These are phyloP conservation scores for Pisolithus thermaeus DNA, from an alignment of 1,284 basidiomycete genomes.

Conservation along the genomic window DNA sequence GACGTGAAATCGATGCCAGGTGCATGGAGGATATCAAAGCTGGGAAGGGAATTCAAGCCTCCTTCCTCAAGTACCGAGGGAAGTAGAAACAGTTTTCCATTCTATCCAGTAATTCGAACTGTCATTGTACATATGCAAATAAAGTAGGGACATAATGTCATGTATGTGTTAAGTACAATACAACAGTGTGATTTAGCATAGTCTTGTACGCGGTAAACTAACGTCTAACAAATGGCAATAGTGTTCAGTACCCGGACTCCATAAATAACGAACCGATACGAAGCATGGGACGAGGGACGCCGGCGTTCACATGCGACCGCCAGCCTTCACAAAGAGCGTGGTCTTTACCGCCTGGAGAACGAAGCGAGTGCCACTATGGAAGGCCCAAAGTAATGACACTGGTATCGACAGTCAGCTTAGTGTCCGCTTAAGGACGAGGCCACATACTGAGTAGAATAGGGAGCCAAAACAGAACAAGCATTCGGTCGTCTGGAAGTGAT, in stretches of 20 bases:
- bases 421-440: slow-evolving; percentile 6
- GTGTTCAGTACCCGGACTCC: not conserved
- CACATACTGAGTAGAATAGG: slow-evolving; percentile 78
- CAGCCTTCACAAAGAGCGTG: slow-evolving; percentile 43
- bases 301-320: slow-evolving; percentile 30
- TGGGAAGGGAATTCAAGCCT: slow-evolving; percentile 70
- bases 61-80: slow-evolving; percentile 75
- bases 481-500: slow-evolving; percentile 67
- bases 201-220: not conserved
- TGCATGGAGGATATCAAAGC: slow-evolving; percentile 75
- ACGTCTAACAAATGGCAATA: not conserved
- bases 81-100: slow-evolving; percentile 27
- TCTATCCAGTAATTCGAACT: not conserved
- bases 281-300: slow-evolving; percentile 3
- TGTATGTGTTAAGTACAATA: not conserved
- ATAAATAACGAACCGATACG: not conserved
- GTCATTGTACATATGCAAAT: no score
- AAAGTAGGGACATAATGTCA: no score
- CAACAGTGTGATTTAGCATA: not conserved
- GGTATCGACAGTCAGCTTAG: slow-evolving; percentile 21
- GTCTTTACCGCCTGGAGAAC: slow-evolving; percentile 49
- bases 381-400: slow-evolving; percentile 68
- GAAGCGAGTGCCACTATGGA: slow-evolving; percentile 53
- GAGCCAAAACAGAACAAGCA: slow-evolving; percentile 93
- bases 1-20: slow-evolving; percentile 62